Evolutionary conservation across 176 grass and related monocot species (phyloP).

Genomic region (Triticum monococcum): DNA sequence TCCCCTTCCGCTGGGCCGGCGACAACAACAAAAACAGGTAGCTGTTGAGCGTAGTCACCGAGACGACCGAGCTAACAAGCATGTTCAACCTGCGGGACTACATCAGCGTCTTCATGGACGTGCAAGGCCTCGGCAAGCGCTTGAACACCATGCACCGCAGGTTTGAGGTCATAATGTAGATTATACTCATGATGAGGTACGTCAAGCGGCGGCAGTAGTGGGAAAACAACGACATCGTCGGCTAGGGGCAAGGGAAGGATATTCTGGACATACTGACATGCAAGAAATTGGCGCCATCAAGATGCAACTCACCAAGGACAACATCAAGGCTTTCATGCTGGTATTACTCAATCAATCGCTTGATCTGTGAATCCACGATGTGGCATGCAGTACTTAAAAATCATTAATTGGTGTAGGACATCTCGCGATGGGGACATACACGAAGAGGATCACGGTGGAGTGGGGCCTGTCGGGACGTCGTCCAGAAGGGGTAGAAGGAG

Average conservation of each 20-base stretch:
- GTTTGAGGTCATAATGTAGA: constrained; percentile 63
- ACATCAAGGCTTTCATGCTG: constrained; percentile 70
- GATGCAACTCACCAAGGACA: constrained; percentile 32
- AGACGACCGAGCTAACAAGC: constrained; percentile 44
- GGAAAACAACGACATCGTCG: not conserved
- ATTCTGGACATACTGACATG: constrained; percentile 53
- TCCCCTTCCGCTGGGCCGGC: constrained; percentile 19
- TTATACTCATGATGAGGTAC: constrained; percentile 35
- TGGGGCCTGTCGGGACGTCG: constrained; percentile 44
- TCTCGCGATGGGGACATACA: constrained; percentile 47
- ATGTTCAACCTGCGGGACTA: constrained; percentile 27
- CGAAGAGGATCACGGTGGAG: constrained; percentile 55
- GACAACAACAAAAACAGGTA: constrained; percentile 34
- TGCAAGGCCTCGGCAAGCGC: constrained; percentile 54
- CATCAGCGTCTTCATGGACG: constrained; percentile 38
- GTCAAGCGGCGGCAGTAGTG: not conserved
- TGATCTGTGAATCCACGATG: too few relatives aligned
- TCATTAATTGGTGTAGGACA: not conserved
- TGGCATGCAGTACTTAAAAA: too few relatives aligned
- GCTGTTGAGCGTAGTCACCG: not conserved
- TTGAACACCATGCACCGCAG: constrained; percentile 37
- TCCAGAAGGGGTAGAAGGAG: constrained; percentile 35
- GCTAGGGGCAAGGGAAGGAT: not conserved
- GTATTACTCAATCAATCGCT: not conserved
- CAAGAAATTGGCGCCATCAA: constrained; percentile 1